Conservation (phyloP, 1,284 basidiomycete genomes). For the Paramarasmius palmivorus region DNA sequence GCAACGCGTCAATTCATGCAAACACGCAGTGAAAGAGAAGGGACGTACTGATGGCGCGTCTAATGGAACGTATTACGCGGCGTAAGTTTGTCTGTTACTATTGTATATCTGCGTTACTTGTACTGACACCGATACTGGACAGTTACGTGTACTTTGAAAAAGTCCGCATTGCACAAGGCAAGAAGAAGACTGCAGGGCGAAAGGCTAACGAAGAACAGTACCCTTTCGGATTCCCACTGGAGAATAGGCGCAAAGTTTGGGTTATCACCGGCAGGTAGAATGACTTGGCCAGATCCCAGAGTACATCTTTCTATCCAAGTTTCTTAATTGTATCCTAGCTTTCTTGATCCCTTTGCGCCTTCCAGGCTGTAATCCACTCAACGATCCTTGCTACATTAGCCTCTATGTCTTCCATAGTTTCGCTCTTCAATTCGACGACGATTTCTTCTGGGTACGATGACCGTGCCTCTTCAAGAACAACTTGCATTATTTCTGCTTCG, state of each 20-base stretch:
- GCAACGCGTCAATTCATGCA: not conserved
- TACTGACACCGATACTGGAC: slow-evolving; percentile 21
- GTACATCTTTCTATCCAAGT: too few species aligned
- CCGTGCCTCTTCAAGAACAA: slow-evolving; percentile 86
- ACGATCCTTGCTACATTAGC: slow-evolving; percentile 84
- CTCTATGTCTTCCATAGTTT: slow-evolving; percentile 81
- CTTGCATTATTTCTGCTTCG: slow-evolving; percentile 97
- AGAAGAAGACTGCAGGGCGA: slow-evolving; percentile 46
- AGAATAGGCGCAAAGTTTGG: slow-evolving; percentile 31
- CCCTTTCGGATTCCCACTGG: slow-evolving; percentile 31
- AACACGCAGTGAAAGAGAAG: slow-evolving; percentile 39
- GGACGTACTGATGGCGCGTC: slow-evolving; percentile 39
- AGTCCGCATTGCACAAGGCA: slow-evolving; percentile 44
- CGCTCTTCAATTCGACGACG: slow-evolving; percentile 84
- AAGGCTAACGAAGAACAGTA: slow-evolving; percentile 33
- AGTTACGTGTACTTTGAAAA: slow-evolving; percentile 54
- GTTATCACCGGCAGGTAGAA: slow-evolving; percentile 14
- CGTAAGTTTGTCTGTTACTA: too few species aligned
- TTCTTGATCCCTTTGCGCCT: slow-evolving; percentile 39
- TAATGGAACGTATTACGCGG: slow-evolving; percentile 45
- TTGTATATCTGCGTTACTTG: too few species aligned
- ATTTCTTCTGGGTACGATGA: slow-evolving; percentile 85
- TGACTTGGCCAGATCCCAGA: not conserved
- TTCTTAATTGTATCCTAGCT: slow-evolving; percentile 3
- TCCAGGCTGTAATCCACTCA: slow-evolving; percentile 85